Percentiles rank a stretch among this genome's conserved stretches.
phyloP scores from a whole-genome alignment of 2,329 filamentous ascomycete species.

The Lachnellula arida region DNA sequence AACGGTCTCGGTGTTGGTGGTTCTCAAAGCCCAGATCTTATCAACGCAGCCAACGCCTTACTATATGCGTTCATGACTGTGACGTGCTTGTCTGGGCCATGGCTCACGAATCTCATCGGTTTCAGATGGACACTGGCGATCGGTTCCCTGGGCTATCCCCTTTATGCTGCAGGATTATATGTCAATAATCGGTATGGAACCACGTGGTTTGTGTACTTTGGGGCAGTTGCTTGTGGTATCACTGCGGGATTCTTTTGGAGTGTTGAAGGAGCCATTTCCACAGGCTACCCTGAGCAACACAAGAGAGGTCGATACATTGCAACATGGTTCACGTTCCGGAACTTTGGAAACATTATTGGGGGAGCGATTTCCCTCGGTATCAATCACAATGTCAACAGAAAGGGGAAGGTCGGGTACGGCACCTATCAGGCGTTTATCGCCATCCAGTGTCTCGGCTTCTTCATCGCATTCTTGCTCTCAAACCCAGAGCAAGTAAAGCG shows the following conservation, averaged over 20 bases:
- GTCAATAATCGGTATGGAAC: constrained; percentile 64
- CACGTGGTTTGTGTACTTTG: constrained; percentile 63
- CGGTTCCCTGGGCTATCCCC: constrained; percentile 66
- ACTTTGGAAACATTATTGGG: constrained; percentile 63
- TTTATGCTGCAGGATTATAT: constrained; percentile 65
- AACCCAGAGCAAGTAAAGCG: constrained; percentile 57
- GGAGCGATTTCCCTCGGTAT: constrained; percentile 66
- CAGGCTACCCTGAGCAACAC: constrained; percentile 65
- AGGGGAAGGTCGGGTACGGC: constrained; percentile 62
- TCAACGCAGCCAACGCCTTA: constrained; percentile 62
- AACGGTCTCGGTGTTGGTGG: constrained; percentile 68
- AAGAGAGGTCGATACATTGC: constrained; percentile 56
- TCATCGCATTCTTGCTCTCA: constrained; percentile 58
- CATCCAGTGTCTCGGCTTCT: constrained; percentile 58
- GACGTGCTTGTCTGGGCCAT: constrained; percentile 46
- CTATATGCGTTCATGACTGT: constrained; percentile 48
- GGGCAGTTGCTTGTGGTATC: constrained; percentile 64
- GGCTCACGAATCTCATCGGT: constrained; percentile 55
- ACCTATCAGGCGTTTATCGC: constrained; percentile 68
- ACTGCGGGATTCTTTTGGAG: constrained; percentile 62
- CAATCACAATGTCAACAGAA: constrained; percentile 51
- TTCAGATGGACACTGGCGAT: constrained; percentile 65
- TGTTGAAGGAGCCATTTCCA: constrained; percentile 66
- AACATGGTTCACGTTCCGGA: constrained; percentile 57
- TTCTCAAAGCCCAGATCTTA: constrained; percentile 56